phyloP scores from a whole-genome alignment of 2,329 filamentous ascomycete species.

The Pseudogymnoascus sp. region DNA sequence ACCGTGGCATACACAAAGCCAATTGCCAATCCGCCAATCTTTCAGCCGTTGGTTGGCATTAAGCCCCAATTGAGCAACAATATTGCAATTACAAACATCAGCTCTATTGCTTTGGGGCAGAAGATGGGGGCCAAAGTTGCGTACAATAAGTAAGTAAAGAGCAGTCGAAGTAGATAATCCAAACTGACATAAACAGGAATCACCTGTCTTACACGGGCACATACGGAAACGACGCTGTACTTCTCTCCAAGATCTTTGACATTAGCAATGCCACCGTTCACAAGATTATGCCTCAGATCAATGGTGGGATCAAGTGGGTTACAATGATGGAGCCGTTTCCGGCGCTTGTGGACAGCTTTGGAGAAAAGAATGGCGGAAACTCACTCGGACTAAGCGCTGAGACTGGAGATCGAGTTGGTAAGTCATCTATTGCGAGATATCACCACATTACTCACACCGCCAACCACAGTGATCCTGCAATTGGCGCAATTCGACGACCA shows the following conservation, averaged over 20 bases:
- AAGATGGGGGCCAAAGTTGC: neutral
- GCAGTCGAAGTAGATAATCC: neutral
- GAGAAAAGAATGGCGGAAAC: slow-evolving; percentile 6
- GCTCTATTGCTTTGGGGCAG: neutral
- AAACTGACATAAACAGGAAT: neutral
- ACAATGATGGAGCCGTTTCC: neutral
- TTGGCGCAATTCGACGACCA: neutral
- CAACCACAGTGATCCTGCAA: neutral
- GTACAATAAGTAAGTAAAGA: neutral
- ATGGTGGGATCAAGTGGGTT: neutral
- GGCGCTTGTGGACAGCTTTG: neutral
- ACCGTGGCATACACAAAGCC: slow-evolving; percentile 9
- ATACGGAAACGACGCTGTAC: neutral
- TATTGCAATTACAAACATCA: neutral
- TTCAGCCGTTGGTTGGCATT: neutral
- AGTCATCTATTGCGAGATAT: neutral
- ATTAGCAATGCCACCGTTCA: slow-evolving; percentile 8
- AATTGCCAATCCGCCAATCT: slow-evolving; percentile 4
- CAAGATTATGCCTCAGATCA: slow-evolving; percentile 1
- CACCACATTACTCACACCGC: neutral
- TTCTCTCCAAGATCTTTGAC: slow-evolving; percentile 9
- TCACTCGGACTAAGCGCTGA: neutral
- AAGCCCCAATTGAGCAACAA: neutral
- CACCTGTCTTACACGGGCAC: slow-evolving; percentile 6
- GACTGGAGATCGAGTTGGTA: slow-evolving; percentile 4